Evolutionary conservation across 192 early-diverging fungal genomes (phyloP).

Genomic region (Coemansia sp.): DNA sequence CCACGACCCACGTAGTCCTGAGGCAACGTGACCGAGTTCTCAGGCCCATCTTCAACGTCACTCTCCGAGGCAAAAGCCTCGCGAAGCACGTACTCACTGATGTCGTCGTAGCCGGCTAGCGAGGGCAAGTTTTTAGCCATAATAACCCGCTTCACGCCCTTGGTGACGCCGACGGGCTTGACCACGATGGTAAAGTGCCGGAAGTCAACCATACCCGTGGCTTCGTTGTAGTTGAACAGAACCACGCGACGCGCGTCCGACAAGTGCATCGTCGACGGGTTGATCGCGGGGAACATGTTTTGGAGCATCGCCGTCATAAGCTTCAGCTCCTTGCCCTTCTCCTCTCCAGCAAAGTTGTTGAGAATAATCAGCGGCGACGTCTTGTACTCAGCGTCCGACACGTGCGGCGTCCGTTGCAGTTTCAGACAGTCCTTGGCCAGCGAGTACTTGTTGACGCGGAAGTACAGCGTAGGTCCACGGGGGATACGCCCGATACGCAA

Average conservation of each 20-base stretch:
- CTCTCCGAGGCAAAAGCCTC: conserved; percentile 85
- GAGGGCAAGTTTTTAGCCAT: conserved; percentile 73
- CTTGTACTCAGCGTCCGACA: conserved; percentile 76
- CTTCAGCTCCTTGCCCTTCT: conserved; percentile 64
- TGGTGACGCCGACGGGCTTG: conserved; percentile 85
- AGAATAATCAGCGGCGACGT: conserved; percentile 74
- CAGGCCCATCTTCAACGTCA: conserved; percentile 91
- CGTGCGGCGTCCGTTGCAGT: conserved; percentile 77
- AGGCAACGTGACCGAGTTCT: conserved; percentile 80
- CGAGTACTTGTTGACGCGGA: conserved; percentile 80
- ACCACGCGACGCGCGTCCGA: conserved; percentile 88
- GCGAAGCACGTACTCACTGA: conserved; percentile 88
- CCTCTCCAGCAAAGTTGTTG: conserved; percentile 53
- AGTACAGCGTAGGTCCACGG: conserved; percentile 91
- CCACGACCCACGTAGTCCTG: conserved; percentile 80
- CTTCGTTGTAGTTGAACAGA: conserved; percentile 86
- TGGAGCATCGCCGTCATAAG: conserved; percentile 95
- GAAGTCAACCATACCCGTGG: conserved; percentile 84
- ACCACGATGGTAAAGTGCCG: conserved; percentile 93
- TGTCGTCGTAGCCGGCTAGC: conserved; percentile 80
- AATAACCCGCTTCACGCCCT: conserved; percentile 87
- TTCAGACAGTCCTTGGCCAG: conserved; percentile 81
- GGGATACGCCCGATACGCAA: conserved; percentile 85
- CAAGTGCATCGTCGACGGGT: conserved; percentile 93
- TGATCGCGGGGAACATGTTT: conserved; percentile 96